These are phyloP conservation scores for Cucumis hystrix DNA, from an alignment of 306 rosid genomes.

Conservation along the genomic window DNA sequence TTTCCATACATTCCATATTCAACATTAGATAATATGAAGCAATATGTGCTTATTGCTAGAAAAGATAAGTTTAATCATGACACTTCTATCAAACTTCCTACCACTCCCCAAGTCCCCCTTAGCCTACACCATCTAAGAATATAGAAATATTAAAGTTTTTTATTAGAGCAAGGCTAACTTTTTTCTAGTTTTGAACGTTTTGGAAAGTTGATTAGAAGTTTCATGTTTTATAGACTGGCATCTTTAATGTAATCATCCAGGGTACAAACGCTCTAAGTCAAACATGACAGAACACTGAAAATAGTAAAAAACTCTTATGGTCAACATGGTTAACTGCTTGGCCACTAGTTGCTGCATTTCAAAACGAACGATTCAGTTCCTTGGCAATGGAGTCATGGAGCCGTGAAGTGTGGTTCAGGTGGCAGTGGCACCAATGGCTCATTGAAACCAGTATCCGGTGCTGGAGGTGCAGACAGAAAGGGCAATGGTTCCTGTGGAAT, in stretches of 20 bases:
- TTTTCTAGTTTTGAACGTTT: neutral
- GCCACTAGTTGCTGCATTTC: neutral
- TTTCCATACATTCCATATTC: too few relatives aligned
- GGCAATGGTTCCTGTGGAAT: conserved; percentile 29
- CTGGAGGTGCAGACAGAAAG: conserved; percentile 21
- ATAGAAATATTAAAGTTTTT: neutral
- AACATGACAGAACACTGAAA: neutral
- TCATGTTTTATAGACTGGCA: neutral
- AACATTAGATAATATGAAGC: neutral
- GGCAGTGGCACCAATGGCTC: conserved; percentile 22
- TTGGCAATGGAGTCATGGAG: conserved; percentile 15
- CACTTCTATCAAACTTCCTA: neutral
- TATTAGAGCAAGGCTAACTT: neutral
- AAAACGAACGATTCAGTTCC: neutral
- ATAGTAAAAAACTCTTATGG: neutral
- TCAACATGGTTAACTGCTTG: neutral
- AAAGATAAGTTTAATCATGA: neutral
- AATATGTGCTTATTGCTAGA: neutral
- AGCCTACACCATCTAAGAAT: neutral
- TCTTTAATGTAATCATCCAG: neutral
- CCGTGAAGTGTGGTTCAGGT: conserved; percentile 8
- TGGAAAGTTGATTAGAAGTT: neutral
- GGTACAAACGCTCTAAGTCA: neutral
- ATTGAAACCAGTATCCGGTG: conserved; percentile 13
- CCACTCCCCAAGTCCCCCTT: neutral